phyloP scores from a whole-genome alignment of 2,329 filamentous ascomycete genomes.

The Neopestalotiopsis rosae region DNA sequence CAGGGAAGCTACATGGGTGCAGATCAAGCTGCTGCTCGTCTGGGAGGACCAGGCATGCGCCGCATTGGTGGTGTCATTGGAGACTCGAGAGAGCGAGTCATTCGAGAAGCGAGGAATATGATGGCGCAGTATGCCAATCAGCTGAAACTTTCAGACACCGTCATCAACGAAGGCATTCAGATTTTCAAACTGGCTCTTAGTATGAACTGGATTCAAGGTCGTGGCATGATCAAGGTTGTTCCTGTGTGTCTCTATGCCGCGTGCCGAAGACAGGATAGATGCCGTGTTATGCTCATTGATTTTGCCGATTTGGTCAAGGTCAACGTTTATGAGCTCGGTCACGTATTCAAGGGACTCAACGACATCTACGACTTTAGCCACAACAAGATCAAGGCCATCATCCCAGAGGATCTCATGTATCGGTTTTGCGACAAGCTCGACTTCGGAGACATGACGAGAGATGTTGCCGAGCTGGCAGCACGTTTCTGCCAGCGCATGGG shows the following conservation, averaged over 20 bases:
- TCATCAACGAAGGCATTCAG: conserved; percentile 70
- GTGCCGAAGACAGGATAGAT: conserved; percentile 78
- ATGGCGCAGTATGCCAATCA: conserved; percentile 68
- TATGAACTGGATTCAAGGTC: conserved; percentile 83
- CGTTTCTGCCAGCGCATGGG: conserved; percentile 92
- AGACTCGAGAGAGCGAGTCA: conserved; percentile 63
- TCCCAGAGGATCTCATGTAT: conserved; percentile 88
- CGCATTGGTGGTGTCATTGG: conserved; percentile 60
- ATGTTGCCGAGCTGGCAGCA: conserved; percentile 87
- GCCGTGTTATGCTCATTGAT: conserved; percentile 92
- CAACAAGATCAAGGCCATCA: conserved; percentile 65
- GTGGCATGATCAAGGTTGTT: conserved; percentile 82
- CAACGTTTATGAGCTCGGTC: conserved; percentile 91
- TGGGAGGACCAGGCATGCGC: conserved; percentile 66
- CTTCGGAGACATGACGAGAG: conserved; percentile 80
- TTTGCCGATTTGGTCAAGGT: conserved; percentile 82
- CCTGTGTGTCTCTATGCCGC: conserved; percentile 92
- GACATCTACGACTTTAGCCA: conserved; percentile 73
- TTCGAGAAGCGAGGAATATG: conserved; percentile 61
- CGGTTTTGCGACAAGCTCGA: conserved; percentile 92
- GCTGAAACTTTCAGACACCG: conserved; percentile 64
- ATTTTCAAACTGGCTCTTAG: conserved; percentile 78
- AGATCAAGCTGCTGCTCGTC: conserved; percentile 80
- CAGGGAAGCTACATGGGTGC: conserved; percentile 89
- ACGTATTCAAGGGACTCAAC: conserved; percentile 84